phyloP scores from a whole-genome alignment of 2,329 filamentous ascomycete genomes.

The Fusarium pseudocircinatum region DNA sequence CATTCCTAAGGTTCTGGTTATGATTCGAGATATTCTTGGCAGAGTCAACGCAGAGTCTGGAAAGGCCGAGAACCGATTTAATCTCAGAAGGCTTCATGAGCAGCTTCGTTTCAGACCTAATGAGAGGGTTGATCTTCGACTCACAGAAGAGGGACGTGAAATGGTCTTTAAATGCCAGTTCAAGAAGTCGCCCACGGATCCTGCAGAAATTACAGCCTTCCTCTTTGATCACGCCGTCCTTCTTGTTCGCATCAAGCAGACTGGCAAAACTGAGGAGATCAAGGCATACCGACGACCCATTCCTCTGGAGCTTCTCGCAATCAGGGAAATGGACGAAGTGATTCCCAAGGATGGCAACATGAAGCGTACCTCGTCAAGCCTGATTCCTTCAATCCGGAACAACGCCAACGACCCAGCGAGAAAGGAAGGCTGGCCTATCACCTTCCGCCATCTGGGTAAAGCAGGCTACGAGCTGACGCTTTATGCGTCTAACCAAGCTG shows the following conservation, averaged over 20 bases:
- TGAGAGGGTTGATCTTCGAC: constrained; percentile 90
- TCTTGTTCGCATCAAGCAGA: constrained; percentile 88
- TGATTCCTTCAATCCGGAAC: constrained; percentile 69
- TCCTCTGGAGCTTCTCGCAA: constrained; percentile 89
- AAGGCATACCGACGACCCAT: constrained; percentile 96
- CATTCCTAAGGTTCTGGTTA: constrained; percentile 85
- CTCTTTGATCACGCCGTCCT: constrained; percentile 96
- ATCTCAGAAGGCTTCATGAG: constrained; percentile 89
- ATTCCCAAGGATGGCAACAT: constrained; percentile 81
- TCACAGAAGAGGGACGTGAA: constrained; percentile 93
- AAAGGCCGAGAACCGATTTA: constrained; percentile 97
- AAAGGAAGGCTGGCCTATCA: constrained; percentile 88
- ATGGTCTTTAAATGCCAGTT: constrained; percentile 93
- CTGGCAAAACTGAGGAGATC: constrained; percentile 92
- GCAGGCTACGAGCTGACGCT: constrained; percentile 93
- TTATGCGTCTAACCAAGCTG: constrained; percentile 85
- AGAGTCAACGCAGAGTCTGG: constrained; percentile 95
- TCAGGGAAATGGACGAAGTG: constrained; percentile 97
- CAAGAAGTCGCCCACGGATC: constrained; percentile 91
- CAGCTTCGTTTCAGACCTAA: constrained; percentile 90
- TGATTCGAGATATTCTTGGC: constrained; percentile 87
- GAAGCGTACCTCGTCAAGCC: constrained; percentile 88
- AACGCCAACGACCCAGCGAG: constrained; percentile 65
- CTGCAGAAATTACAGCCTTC: constrained; percentile 90
- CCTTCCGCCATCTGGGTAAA: constrained; percentile 94